Conservation (phyloP, 108 stramenopile species). For the Nannochloropsis granulata region DNA sequence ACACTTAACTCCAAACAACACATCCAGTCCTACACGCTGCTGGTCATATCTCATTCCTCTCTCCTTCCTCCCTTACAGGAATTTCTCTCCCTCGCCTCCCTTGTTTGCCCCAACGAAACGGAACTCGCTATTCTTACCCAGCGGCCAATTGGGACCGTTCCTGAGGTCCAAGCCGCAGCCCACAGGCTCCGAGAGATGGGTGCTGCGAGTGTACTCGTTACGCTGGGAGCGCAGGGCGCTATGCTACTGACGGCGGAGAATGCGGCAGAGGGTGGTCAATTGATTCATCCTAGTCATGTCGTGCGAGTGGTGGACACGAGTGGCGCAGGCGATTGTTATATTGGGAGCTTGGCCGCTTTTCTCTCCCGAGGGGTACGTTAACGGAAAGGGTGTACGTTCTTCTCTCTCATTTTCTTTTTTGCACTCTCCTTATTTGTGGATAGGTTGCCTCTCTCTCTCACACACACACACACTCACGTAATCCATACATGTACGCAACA, state of each 20-base stretch:
- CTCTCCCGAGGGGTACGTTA: slow-evolving; percentile 1
- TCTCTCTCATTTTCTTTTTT: no score
- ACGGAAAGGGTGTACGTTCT: background rate
- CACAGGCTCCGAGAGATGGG: slow-evolving; percentile 2
- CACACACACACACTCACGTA: no score
- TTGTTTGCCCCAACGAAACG: slow-evolving; percentile 24
- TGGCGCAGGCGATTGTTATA: slow-evolving; percentile 11
- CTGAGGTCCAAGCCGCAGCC: background rate
- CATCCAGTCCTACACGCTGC: no score
- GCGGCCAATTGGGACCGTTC: background rate
- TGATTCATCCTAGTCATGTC: background rate
- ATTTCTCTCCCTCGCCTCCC: background rate
- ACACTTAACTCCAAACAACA: no score
- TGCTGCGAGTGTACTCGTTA: slow-evolving; percentile 6
- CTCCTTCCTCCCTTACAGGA: background rate
- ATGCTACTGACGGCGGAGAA: slow-evolving; percentile 2
- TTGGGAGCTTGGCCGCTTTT: slow-evolving; percentile 8
- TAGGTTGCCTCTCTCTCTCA: no score
- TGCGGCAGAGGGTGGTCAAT: background rate
- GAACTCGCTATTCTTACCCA: slow-evolving; percentile 22
- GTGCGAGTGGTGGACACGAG: slow-evolving; percentile 3
- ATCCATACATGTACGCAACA: no score
- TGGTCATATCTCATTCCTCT: background rate
- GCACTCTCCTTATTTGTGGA: no score
- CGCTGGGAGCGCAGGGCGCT: slow-evolving; percentile 6